These are phyloP conservation scores for Colletotrichum sp. DNA, from an alignment of 2,329 filamentous ascomycete species.

Conservation along the genomic window DNA sequence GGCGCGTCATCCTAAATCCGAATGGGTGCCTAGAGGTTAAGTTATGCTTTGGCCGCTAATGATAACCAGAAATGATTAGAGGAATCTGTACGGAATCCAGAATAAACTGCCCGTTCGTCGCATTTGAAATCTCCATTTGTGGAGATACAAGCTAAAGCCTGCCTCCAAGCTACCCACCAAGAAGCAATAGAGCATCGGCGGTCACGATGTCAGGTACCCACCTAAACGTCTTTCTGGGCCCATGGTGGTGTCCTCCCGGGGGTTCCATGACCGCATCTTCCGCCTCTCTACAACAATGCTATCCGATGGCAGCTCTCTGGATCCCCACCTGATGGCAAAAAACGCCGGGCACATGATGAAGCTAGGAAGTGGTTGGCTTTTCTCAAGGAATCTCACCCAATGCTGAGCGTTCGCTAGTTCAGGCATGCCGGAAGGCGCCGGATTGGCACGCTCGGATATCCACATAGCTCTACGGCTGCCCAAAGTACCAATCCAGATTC, in stretches of 20 bases:
- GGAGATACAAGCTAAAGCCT: background rate
- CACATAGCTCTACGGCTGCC: background rate
- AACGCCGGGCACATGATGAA: background rate
- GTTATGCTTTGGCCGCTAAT: background rate
- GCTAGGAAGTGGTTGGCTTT: background rate
- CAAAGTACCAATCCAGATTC: background rate
- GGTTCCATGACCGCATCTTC: conserved; percentile 6
- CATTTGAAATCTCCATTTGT: background rate
- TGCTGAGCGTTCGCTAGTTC: background rate
- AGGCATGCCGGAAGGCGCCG: background rate
- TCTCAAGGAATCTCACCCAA: background rate
- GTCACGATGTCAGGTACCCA: background rate
- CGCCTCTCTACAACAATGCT: background rate
- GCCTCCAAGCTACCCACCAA: background rate
- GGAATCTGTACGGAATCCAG: background rate
- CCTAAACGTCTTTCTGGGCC: background rate
- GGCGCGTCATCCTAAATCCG: background rate
- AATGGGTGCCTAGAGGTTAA: background rate
- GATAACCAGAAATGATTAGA: background rate
- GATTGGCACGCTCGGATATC: background rate
- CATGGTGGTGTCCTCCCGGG: background rate
- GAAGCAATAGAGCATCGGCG: background rate
- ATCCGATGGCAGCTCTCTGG: background rate
- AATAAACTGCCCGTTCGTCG: background rate
- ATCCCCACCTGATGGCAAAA: background rate